phyloP scores from a whole-genome alignment of 352 stramenopile species.

The Pythium chondricola region DNA sequence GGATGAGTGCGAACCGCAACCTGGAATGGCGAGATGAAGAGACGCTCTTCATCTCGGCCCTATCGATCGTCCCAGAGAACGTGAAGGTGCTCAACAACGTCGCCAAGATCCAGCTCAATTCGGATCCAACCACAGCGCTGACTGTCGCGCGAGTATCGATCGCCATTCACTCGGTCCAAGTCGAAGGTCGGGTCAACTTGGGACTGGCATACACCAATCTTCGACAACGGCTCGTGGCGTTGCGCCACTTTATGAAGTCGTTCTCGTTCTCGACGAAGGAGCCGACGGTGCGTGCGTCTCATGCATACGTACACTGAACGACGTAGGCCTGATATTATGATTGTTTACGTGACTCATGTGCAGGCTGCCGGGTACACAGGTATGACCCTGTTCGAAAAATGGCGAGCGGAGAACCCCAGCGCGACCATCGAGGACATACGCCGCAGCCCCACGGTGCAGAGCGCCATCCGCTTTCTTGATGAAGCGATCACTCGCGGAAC shows the following conservation, averaged over 20 bases:
- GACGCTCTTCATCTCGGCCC: constrained; percentile 45
- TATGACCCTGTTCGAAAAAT: constrained; percentile 9
- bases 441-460: constrained; percentile 7
- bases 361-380: constrained; percentile 17
- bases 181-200: constrained; percentile 52
- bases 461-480: constrained; percentile 5
- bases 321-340: too few relatives aligned
- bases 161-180: constrained; percentile 33
- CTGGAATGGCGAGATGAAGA: constrained; percentile 56
- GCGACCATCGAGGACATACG: neutral
- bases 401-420: neutral
- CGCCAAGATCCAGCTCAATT: constrained; percentile 53
- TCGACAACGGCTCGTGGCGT: constrained; percentile 24
- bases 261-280: constrained; percentile 19
- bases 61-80: constrained; percentile 54
- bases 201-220: constrained; percentile 33
- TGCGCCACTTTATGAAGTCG: constrained; percentile 49
- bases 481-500: constrained; percentile 9
- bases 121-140: constrained; percentile 30
- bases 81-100: constrained; percentile 76
- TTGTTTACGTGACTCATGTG: neutral
- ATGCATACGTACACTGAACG: too few relatives aligned
- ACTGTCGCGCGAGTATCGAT: constrained; percentile 29
- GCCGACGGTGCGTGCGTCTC: constrained; percentile 13
- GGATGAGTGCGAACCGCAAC: constrained; percentile 48